A percentile compares a stretch with the other conserved stretches of the same genome.
These are phyloP conservation scores for Raffaelea ambrosiae DNA, from an alignment of 2,329 filamentous ascomycete genomes.

Conservation along the genomic window DNA sequence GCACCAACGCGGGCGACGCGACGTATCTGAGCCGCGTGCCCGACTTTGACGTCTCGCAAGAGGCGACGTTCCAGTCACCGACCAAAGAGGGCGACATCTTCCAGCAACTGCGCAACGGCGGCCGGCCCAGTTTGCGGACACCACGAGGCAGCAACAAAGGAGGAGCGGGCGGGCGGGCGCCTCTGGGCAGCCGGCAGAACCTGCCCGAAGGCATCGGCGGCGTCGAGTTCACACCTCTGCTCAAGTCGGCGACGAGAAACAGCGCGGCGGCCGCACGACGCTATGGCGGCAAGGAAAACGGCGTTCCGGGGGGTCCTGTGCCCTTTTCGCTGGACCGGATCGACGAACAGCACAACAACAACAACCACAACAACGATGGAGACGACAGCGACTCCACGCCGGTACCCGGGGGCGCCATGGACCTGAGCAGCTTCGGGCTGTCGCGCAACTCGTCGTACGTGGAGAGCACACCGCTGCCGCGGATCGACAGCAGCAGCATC, in stretches of 20 bases:
- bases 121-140: slow-evolving; percentile 56
- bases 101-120: slow-evolving; percentile 63
- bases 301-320: slow-evolving; percentile 35
- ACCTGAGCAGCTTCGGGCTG: slow-evolving; percentile 61
- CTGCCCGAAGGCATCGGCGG: slow-evolving; percentile 55
- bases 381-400: slow-evolving; percentile 45
- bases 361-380: too few species aligned
- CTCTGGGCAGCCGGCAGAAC: slow-evolving; percentile 64
- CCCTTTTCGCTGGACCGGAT: slow-evolving; percentile 65
- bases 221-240: slow-evolving; percentile 86
- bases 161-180: slow-evolving; percentile 43
- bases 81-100: slow-evolving; percentile 69
- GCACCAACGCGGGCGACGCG: slow-evolving; percentile 74
- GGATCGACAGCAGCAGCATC: slow-evolving; percentile 68
- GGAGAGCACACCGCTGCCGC: slow-evolving; percentile 66
- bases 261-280: slow-evolving; percentile 47
- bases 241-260: slow-evolving; percentile 71
- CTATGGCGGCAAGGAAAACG: slow-evolving; percentile 53
- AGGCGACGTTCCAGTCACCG: slow-evolving; percentile 78
- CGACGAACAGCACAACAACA: slow-evolving; percentile 50
- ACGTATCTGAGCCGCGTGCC: slow-evolving; percentile 65
- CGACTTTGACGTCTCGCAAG: slow-evolving; percentile 78
- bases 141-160: slow-evolving; percentile 48
- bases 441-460: slow-evolving; percentile 57
- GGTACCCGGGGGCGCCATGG: slow-evolving; percentile 34